A percentile compares a stretch with the other conserved stretches of the same genome.
These are phyloP conservation scores for Termitomyces sp. DNA, from an alignment of 768 basidiomycete genomes.

Conservation along the genomic window DNA sequence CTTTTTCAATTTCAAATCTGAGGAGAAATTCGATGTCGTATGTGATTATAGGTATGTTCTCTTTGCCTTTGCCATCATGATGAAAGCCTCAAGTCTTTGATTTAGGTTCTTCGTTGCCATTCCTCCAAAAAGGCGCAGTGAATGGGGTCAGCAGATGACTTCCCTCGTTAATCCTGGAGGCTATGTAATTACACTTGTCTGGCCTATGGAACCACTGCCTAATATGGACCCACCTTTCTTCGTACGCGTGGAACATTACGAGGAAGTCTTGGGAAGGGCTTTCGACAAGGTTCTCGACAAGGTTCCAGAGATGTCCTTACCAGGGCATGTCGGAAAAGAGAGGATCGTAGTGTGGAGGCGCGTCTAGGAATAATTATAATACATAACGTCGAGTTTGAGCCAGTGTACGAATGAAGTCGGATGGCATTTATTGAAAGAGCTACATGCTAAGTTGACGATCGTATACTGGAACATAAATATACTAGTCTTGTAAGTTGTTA, in stretches of 20 bases:
- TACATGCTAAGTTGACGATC: too few relatives aligned
- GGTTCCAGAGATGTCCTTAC: constrained; percentile 38
- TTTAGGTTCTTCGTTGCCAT: constrained; percentile 72
- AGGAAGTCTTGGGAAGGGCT: background rate
- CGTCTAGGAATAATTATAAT: background rate
- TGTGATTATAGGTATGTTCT: constrained; percentile 60
- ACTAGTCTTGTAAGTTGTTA: too few relatives aligned
- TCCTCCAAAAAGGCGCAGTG: constrained; percentile 45
- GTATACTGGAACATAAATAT: too few relatives aligned
- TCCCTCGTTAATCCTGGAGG: constrained; percentile 61
- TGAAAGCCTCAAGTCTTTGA: constrained; percentile 16
- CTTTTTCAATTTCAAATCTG: constrained; percentile 50
- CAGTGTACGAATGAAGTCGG: too few relatives aligned
- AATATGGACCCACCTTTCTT: constrained; percentile 61
- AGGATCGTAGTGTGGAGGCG: constrained; percentile 51
- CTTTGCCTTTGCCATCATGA: background rate
- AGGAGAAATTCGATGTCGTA: constrained; percentile 49
- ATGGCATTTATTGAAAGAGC: too few relatives aligned
- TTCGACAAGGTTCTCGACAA: constrained; percentile 49
- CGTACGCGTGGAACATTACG: constrained; percentile 54
- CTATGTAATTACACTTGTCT: constrained; percentile 57
- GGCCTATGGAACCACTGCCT: constrained; percentile 43
- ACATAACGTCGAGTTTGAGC: background rate
- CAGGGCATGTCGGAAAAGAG: constrained; percentile 44
- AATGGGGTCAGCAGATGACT: constrained; percentile 59